phyloP scores from a whole-genome alignment of 768 basidiomycete genomes.

The Termitomyces sp. region DNA sequence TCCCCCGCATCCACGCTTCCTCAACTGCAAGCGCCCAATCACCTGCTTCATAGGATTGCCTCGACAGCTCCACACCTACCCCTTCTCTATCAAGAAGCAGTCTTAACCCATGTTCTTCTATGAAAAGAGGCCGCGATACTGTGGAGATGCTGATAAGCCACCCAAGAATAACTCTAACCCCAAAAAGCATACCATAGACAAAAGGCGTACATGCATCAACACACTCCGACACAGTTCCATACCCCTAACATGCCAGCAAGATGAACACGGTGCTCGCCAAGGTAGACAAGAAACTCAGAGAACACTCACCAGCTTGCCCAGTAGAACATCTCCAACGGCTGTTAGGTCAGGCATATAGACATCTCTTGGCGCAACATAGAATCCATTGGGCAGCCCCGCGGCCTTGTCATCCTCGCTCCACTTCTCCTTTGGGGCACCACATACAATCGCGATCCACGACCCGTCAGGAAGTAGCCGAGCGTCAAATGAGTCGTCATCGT shows the following conservation, averaged over 20 bases:
- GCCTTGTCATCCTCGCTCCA: constrained; percentile 29
- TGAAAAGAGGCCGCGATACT: constrained; percentile 77
- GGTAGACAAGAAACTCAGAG: not conserved
- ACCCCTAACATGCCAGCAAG: constrained; percentile 42
- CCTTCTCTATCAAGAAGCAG: constrained; percentile 59
- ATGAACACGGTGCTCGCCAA: constrained; percentile 2
- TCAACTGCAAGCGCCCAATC: constrained; percentile 60
- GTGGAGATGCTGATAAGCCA: not conserved
- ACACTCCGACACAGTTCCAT: constrained; percentile 78
- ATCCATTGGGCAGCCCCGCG: constrained; percentile 52
- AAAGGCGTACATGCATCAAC: constrained; percentile 74
- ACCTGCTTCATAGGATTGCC: constrained; percentile 63
- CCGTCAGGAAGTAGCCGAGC: constrained; percentile 54
- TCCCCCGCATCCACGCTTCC: constrained; percentile 52
- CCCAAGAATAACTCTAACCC: not conserved
- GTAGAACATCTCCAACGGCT: constrained; percentile 64
- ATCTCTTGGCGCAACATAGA: constrained; percentile 71
- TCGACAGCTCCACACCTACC: constrained; percentile 62
- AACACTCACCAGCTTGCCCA: constrained; percentile 65
- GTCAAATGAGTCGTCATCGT: constrained; percentile 19
- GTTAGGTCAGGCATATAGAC: constrained; percentile 83
- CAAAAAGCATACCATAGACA: constrained; percentile 56
- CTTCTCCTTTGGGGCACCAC: constrained; percentile 62
- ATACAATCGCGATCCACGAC: constrained; percentile 77
- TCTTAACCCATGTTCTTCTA: constrained; percentile 75